Evolutionary conservation across 2,329 filamentous ascomycete genomes (phyloP), one percentile per base, ranked within the genome.

Genomic region (Samsoniella hepiali): DNA sequence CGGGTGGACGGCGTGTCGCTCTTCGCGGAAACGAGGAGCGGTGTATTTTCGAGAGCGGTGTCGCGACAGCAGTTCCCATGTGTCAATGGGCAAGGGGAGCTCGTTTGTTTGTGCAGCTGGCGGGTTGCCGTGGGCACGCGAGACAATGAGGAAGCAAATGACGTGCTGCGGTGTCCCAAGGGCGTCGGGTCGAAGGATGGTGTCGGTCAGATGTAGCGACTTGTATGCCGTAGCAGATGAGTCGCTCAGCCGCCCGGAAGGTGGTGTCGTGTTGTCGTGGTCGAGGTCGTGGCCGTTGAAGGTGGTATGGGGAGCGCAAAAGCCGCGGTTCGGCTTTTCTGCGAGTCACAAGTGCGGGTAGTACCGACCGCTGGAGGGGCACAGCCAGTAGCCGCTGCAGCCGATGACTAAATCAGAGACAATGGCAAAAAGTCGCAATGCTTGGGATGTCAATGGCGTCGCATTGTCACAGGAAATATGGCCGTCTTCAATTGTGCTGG

Each of bases 251-350:
- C 32, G 17, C 32, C 27, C 22, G 5, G 54, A 11, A 17, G 54
- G 38, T 56, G 15, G 29, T 22, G 56, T 38, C 22, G 22, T n/a
- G 56, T 27, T n/a, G 42, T 29, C 11, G 36, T 42, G 17, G 31
- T 54, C 34, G 49, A 42, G 22, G 11, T 27, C 32, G 45, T 22
- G 22, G 31, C 38, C n/a, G 10, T 31, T 47, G 11, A 31, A 15
- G 8, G 3, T 34, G 38, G 38, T n/a, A 9, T 32, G 42, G 29
- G 36, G 31, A 44, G 58, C 38, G 49, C 58, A 53, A 54, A 61
- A 55, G 58, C 58, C 49, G 58, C 50, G 50, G 58, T 47, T 61
- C 49, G 58, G 58, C 17, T 22, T 38, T 40, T 40, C 29, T 40
- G 36, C 13, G 55, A 58, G 42, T 44, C 49, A 54, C 49, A 54